A percentile compares a stretch with the other conserved stretches of the same genome.
phyloP scores from a whole-genome alignment of 129 eudicot species.

The Ambrosia artemisiifolia region DNA sequence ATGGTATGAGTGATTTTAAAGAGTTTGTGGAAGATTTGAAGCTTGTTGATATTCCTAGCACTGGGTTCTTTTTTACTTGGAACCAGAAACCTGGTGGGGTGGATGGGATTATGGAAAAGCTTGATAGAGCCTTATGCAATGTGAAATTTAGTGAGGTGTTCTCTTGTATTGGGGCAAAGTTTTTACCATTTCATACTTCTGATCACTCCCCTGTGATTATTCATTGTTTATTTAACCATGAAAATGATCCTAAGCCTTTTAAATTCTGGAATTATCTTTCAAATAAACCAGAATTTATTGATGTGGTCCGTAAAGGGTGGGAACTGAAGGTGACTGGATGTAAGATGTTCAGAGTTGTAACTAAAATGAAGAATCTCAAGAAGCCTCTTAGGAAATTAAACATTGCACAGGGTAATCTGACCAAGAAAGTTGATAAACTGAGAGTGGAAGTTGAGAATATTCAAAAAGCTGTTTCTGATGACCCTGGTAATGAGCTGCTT shows the following conservation, averaged over 20 bases:
- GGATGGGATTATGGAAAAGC: background rate
- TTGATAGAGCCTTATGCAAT: background rate
- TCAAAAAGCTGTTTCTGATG: background rate
- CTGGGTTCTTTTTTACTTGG: background rate
- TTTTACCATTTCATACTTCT: background rate
- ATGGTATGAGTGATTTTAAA: background rate
- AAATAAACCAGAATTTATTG: too few relatives aligned
- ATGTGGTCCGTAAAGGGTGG: background rate
- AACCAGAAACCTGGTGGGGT: background rate
- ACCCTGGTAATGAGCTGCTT: background rate
- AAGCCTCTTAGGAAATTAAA: background rate
- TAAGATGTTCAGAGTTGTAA: background rate
- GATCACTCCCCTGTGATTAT: background rate
- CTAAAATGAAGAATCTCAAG: background rate
- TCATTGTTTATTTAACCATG: background rate
- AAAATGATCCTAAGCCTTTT: background rate
- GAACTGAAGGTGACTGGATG: fast-evolving
- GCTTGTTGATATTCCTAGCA: background rate
- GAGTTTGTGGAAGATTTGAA: fast-evolving
- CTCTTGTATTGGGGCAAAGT: fast-evolving
- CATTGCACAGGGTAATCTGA: background rate
- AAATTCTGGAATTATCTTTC: background rate
- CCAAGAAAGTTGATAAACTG: background rate
- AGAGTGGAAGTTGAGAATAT: background rate
- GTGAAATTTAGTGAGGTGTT: fast-evolving